phyloP scores from a whole-genome alignment of 345 rosid genomes.

The Passiflora organensis region DNA sequence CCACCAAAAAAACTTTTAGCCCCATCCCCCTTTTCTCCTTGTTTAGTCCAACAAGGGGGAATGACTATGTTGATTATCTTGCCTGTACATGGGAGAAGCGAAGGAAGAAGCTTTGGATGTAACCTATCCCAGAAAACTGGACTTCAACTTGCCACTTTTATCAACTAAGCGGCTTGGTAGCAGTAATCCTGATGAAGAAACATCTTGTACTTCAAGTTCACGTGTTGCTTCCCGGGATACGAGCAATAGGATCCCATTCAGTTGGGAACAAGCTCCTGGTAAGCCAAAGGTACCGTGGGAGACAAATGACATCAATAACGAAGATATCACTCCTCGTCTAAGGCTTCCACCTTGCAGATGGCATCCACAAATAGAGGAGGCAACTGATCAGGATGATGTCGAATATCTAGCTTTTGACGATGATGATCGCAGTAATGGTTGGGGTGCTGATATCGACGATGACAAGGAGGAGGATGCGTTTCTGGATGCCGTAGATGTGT shows the following conservation, averaged over 20 bases:
- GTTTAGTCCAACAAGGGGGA: not conserved
- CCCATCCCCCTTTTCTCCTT: conserved; percentile 5
- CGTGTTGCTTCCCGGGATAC: conserved; percentile 16
- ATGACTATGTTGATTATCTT: not conserved
- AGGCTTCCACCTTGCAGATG: conserved; percentile 61
- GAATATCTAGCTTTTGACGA: not conserved
- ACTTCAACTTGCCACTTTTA: conserved; percentile 67
- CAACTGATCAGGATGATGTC: not conserved
- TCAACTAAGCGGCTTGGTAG: conserved; percentile 49
- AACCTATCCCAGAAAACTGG: conserved; percentile 45
- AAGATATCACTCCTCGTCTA: conserved; percentile 52
- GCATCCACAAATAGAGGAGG: conserved; percentile 12
- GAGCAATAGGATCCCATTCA: conserved; percentile 56
- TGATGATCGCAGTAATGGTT: conserved; percentile 18
- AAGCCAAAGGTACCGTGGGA: conserved; percentile 42
- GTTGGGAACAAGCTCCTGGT: conserved; percentile 86
- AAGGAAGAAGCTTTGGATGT: conserved; percentile 24
- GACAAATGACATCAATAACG: conserved; percentile 15
- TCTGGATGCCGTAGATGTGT: conserved; percentile 47
- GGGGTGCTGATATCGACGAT: conserved; percentile 37
- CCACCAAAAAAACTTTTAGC: conserved; percentile 2
- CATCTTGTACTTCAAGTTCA: conserved; percentile 12
- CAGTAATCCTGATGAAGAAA: conserved; percentile 16
- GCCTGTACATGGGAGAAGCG: conserved; percentile 14
- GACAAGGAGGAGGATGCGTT: conserved; percentile 18